Conservation (phyloP, 176 grass and related monocot genomes). For the Dactylis glomerata region DNA sequence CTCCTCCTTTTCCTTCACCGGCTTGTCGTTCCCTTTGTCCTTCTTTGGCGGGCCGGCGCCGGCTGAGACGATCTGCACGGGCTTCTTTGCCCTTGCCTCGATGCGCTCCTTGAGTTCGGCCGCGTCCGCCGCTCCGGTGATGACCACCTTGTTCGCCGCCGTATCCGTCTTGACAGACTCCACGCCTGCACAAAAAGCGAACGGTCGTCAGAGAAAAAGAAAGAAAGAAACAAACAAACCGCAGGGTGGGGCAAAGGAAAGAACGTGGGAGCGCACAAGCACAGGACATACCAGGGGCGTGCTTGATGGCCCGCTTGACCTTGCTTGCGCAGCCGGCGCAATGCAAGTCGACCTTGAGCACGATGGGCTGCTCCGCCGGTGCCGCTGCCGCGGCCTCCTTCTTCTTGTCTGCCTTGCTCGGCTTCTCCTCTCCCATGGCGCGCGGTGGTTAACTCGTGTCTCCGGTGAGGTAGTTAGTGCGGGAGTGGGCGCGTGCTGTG, state of each 20-base stretch:
- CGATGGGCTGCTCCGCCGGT: constrained; percentile 21
- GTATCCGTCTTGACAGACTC: constrained; percentile 39
- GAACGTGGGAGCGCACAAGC: neutral
- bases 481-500: neutral
- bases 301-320: constrained; percentile 55
- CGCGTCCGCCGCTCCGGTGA: constrained; percentile 55
- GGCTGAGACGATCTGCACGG: constrained; percentile 68
- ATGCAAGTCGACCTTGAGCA: constrained; percentile 74
- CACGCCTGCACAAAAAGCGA: constrained; percentile 32
- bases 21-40: constrained; percentile 17
- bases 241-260: too few species aligned
- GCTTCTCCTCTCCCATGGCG: constrained; percentile 43
- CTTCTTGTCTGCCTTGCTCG: constrained; percentile 6
- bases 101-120: constrained; percentile 56
- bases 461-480: neutral
- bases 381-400: neutral
- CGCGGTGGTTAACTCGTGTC: neutral
- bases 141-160: constrained; percentile 50
- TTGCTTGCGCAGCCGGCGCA: constrained; percentile 75
- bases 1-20: too few species aligned
- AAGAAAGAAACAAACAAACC: neutral
- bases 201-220: neutral
- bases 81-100: constrained; percentile 50
- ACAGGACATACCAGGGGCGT: constrained; percentile 26
- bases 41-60: constrained; percentile 48